phyloP scores from a whole-genome alignment of 2,329 filamentous ascomycete genomes.

The Xylaria polymorpha region DNA sequence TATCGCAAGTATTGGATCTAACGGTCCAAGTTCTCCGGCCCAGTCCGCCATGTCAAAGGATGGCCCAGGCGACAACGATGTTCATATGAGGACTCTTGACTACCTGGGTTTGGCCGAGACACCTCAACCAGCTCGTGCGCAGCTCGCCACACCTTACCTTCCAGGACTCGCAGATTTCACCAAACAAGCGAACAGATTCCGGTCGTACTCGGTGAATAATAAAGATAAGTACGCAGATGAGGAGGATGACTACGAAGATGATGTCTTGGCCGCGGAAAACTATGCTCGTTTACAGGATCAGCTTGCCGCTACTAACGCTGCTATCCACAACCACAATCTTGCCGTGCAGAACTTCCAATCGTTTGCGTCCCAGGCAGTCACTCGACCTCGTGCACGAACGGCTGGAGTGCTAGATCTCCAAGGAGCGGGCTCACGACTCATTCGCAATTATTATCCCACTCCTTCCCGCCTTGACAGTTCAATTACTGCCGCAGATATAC shows the following conservation, averaged over 20 bases:
- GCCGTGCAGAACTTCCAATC: slow-evolving; percentile 78
- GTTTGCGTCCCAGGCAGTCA: slow-evolving; percentile 85
- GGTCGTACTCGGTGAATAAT: slow-evolving; percentile 98
- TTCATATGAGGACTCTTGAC: slow-evolving; percentile 89
- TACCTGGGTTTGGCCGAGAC: slow-evolving; percentile 96
- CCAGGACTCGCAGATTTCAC: slow-evolving; percentile 80
- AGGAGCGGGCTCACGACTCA: slow-evolving; percentile 72
- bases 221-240: slow-evolving; percentile 96
- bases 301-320: slow-evolving; percentile 71
- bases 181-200: slow-evolving; percentile 85
- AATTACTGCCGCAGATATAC: slow-evolving; percentile 79
- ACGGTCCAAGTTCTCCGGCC: slow-evolving; percentile 87
- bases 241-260: slow-evolving; percentile 80
- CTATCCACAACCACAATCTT: slow-evolving; percentile 90
- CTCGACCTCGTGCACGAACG: slow-evolving; percentile 87
- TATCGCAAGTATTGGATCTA: slow-evolving; percentile 88
- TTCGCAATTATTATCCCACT: slow-evolving; percentile 81
- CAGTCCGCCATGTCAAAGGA: slow-evolving; percentile 89
- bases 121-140: slow-evolving; percentile 81
- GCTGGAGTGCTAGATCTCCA: slow-evolving; percentile 83
- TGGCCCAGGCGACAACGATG: slow-evolving; percentile 85
- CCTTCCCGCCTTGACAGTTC: slow-evolving; percentile 78
- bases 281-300: slow-evolving; percentile 72
- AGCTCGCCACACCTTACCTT: slow-evolving; percentile 79
- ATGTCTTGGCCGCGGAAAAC: slow-evolving; percentile 62